phyloP scores from a whole-genome alignment of 306 rosid genomes.

The Dalbergia oliveri region DNA sequence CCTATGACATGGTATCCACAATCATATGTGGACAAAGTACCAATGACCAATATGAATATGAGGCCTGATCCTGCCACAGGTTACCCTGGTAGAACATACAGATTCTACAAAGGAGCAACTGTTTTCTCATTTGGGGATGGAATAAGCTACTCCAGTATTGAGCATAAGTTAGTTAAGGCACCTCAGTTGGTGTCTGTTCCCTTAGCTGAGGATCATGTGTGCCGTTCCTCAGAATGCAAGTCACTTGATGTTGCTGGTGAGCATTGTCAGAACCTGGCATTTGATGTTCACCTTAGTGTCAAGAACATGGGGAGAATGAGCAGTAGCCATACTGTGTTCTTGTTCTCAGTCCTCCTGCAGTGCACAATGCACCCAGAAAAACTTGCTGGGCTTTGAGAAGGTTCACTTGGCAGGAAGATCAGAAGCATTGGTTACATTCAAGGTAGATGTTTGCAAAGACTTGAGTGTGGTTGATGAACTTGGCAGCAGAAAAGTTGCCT shows the following conservation, averaged over 20 bases:
- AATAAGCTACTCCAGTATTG: slow-evolving; percentile 71
- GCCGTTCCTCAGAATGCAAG: slow-evolving; percentile 69
- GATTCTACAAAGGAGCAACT: slow-evolving; percentile 89
- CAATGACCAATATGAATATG: slow-evolving; percentile 98
- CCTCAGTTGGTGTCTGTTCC: slow-evolving; percentile 66
- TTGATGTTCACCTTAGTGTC: slow-evolving; percentile 73
- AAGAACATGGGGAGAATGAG: slow-evolving; percentile 71
- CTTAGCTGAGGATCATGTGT: slow-evolving; percentile 67
- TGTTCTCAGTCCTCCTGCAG: slow-evolving; percentile 76
- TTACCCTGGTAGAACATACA: slow-evolving; percentile 86
- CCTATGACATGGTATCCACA: slow-evolving; percentile 99
- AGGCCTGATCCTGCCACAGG: slow-evolving; percentile 80
- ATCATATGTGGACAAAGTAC: slow-evolving; percentile 78
- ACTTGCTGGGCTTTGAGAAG: slow-evolving; percentile 82
- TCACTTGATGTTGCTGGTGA: slow-evolving; percentile 64
- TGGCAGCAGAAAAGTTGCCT: slow-evolving; percentile 79
- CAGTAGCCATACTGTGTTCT: slow-evolving; percentile 69
- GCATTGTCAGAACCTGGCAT: slow-evolving; percentile 63
- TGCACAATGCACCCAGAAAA: slow-evolving; percentile 81
- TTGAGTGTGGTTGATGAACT: slow-evolving; percentile 85
- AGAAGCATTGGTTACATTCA: slow-evolving; percentile 67
- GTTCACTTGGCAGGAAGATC: slow-evolving; percentile 57
- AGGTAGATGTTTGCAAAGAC: slow-evolving; percentile 88
- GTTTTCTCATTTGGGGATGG: slow-evolving; percentile 89
- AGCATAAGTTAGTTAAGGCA: slow-evolving; percentile 65